A percentile compares a stretch with the other conserved stretches of the same genome.
These are phyloP conservation scores for Colletotrichum lindemuthianum DNA, from an alignment of 2,329 filamentous ascomycete species.

Conservation along the genomic window DNA sequence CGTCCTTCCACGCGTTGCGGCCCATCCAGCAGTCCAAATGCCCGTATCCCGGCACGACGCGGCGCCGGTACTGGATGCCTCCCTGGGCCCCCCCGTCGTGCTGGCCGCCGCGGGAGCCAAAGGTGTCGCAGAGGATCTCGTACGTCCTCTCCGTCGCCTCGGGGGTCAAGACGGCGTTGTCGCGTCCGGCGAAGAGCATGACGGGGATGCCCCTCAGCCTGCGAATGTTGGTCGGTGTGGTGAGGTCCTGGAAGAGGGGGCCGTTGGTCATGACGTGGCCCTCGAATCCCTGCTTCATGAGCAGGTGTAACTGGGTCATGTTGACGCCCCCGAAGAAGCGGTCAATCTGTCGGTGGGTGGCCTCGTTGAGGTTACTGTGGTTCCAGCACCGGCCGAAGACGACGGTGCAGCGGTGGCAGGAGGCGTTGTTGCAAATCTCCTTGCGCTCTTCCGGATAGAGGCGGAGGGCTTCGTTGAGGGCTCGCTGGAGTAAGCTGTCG, in stretches of 20 bases:
- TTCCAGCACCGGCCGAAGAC: constrained; percentile 73
- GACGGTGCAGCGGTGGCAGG: constrained; percentile 69
- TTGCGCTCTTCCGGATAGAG: constrained; percentile 63
- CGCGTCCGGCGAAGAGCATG: constrained; percentile 63
- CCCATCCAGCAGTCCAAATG: constrained; percentile 73
- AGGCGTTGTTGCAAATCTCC: constrained; percentile 70
- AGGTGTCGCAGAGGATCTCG: constrained; percentile 61
- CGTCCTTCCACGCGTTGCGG: constrained; percentile 66
- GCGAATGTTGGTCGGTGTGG: constrained; percentile 59
- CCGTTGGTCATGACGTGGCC: constrained; percentile 64
- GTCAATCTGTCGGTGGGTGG: constrained; percentile 70
- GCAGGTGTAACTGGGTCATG: constrained; percentile 65
- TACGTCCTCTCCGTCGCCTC: constrained; percentile 64
- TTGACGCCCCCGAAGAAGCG: constrained; percentile 71
- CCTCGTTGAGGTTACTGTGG: constrained; percentile 72
- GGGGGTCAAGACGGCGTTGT: constrained; percentile 66
- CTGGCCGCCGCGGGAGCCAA: constrained; percentile 50
- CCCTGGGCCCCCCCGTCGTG: constrained; percentile 36
- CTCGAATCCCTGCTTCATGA: constrained; percentile 65
- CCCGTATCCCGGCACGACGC: constrained; percentile 66
- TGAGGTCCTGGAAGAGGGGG: constrained; percentile 57
- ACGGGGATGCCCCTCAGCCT: constrained; percentile 64
- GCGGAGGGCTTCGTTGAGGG: constrained; percentile 65
- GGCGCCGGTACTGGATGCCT: constrained; percentile 58
- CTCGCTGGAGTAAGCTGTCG: constrained; percentile 60